phyloP scores from a whole-genome alignment of 2,329 filamentous ascomycete genomes.

The Penicillium sp. region DNA sequence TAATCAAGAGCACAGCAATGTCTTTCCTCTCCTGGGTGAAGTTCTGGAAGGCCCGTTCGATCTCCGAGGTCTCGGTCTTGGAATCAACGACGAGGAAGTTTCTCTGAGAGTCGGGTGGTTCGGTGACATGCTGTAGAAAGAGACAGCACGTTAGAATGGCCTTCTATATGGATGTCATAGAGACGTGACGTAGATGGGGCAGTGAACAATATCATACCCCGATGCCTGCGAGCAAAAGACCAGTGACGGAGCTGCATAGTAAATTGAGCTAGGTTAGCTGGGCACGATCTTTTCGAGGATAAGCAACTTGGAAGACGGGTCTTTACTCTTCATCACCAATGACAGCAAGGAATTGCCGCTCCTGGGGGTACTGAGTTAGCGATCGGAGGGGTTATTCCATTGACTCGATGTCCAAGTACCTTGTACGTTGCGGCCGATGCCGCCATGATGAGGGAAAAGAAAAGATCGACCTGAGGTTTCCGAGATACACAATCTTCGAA shows the following conservation, averaged over 20 bases:
- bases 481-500: not conserved
- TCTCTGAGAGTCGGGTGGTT: slow-evolving; percentile 84
- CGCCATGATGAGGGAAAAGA: slow-evolving; percentile 52
- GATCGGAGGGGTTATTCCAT: slow-evolving; percentile 45
- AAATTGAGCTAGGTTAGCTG: slow-evolving; percentile 19
- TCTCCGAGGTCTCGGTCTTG: slow-evolving; percentile 85
- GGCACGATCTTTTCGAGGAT: not conserved
- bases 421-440: slow-evolving; percentile 59
- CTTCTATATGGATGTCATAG: not conserved
- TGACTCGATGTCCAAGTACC: slow-evolving; percentile 31
- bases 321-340: slow-evolving; percentile 84
- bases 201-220: slow-evolving; percentile 63
- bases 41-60: slow-evolving; percentile 84
- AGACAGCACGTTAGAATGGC: slow-evolving; percentile 4
- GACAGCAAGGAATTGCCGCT: slow-evolving; percentile 93
- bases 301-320: not conserved
- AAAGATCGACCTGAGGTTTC: not conserved
- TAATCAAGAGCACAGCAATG: slow-evolving; percentile 94
- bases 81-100: slow-evolving; percentile 96
- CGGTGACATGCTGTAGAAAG: slow-evolving; percentile 74
- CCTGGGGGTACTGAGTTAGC: slow-evolving; percentile 48
- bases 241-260: slow-evolving; percentile 80
- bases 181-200: not conserved
- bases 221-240: slow-evolving; percentile 89
- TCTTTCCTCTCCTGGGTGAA: slow-evolving; percentile 92